A percentile compares a stretch with the other conserved stretches of the same genome.
Evolutionary conservation across 495 filamentous ascomycete species (phyloP).

Genomic region (Penicillium paradoxum): DNA sequence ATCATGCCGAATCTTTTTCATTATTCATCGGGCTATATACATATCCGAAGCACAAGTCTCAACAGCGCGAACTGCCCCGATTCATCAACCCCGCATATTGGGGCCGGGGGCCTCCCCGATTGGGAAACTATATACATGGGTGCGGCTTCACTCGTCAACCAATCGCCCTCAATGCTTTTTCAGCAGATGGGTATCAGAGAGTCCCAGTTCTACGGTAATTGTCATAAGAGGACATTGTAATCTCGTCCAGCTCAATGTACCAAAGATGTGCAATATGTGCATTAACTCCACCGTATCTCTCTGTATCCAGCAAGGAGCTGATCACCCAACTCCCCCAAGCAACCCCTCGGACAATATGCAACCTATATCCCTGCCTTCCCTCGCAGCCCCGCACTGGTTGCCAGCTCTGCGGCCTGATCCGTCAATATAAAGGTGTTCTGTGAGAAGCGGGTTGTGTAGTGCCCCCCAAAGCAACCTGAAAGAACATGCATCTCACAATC

Average conservation of each 20-base stretch:
- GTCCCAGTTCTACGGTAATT: too few species aligned
- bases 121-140: not conserved
- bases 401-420: not conserved
- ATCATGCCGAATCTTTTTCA: too few species aligned
- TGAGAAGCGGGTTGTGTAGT: not conserved
- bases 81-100: too few species aligned
- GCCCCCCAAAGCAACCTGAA: not conserved
- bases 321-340: not conserved
- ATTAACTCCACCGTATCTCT: too few species aligned
- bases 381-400: not conserved
- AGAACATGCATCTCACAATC: conserved; percentile 1
- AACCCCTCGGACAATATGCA: not conserved
- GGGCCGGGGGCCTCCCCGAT: not conserved
- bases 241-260: too few species aligned
- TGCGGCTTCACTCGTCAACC: not conserved
- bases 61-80: too few species aligned
- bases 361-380: not conserved
- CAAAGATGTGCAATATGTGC: too few species aligned
- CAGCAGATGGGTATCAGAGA: too few species aligned
- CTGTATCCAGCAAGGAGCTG: not conserved
- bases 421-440: not conserved
- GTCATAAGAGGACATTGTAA: too few species aligned
- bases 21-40: not conserved
- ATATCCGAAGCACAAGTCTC: too few species aligned
- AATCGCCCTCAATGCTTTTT: not conserved